phyloP scores from a whole-genome alignment of 345 rosid genomes.

The Rhizophora apiculata region DNA sequence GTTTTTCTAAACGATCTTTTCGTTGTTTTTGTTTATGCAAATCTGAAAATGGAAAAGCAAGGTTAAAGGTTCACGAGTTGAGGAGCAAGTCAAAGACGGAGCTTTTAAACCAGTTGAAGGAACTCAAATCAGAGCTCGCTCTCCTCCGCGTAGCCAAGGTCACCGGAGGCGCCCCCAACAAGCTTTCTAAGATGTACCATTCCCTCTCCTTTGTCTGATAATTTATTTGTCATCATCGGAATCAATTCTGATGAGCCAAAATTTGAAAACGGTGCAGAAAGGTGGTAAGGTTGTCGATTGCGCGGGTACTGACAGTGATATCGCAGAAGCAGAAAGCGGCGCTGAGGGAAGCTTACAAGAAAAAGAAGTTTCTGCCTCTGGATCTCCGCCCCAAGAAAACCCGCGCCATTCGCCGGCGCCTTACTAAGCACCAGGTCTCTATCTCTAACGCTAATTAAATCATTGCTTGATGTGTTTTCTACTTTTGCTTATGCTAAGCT shows the following conservation, averaged over 20 bases:
- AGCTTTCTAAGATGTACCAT: constrained; percentile 17
- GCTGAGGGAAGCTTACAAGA: constrained; percentile 31
- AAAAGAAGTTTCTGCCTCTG: constrained; percentile 30
- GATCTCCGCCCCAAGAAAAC: constrained; percentile 37
- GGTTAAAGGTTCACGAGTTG: constrained; percentile 3
- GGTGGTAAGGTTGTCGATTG: constrained; percentile 31
- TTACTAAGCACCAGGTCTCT: constrained; percentile 30
- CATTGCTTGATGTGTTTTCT: background rate
- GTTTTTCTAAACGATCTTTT: no score
- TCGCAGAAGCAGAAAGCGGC: constrained; percentile 31
- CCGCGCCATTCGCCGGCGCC: constrained; percentile 27
- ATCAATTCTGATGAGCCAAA: background rate
- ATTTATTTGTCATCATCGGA: background rate
- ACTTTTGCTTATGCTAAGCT: background rate
- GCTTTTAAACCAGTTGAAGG: constrained; percentile 9
- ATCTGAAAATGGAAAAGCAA: background rate
- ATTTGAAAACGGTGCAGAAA: constrained; percentile 8
- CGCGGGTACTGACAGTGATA: constrained; percentile 31
- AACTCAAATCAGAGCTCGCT: constrained; percentile 23
- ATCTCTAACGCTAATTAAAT: background rate
- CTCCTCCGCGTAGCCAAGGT: constrained; percentile 27
- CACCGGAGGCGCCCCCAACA: constrained; percentile 25
- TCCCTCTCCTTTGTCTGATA: background rate
- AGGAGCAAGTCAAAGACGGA: constrained; percentile 1
- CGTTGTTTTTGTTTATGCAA: no score